Evolutionary conservation across 2,329 filamentous ascomycete genomes (phyloP), one percentile per base, ranked within the genome.

Genomic region (Trichoderma lentiforme): DNA sequence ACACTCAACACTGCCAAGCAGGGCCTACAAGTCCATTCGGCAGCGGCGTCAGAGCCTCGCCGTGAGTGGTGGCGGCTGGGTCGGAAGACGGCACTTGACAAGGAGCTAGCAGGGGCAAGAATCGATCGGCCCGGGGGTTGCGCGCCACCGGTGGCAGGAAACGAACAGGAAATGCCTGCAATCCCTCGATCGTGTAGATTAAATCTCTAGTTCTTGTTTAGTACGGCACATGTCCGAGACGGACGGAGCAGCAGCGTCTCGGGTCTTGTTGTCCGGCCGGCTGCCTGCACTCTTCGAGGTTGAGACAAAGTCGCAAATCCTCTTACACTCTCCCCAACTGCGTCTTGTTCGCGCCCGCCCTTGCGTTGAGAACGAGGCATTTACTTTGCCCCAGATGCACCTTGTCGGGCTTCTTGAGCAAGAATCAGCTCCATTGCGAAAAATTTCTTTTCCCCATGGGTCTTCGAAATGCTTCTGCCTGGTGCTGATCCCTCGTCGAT

Each of bases 381-480:
- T 58, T 57, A 28, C 32, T 57, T 30, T 56, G 47, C 30, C 15
- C 28, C 53, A 24, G 36, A 47, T 51, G 65, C 65, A 61, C 56
- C 65, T 61, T 24, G 39, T 69, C 65, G 56, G 65, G 47, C 53
- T 11, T 43, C 26, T 34, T 51, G n/a, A 32, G 12, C 43, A 6
- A 47, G 56, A 32, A 61, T 32, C 56, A 32, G 30, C 36, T 39
- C 65, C 56, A 58, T 47, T 6, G 5, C 65, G 24, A 43, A 51
- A 68, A 60, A 47, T 43, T 47, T 30, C 11, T 51, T 30, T 32
- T 32, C 14, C 26, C n/a, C 56, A 62, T 53, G 56, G 66, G 66
- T 62, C 66, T 53, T 62, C 39, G 24, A 70, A 70, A 70, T 36
- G 66, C 66, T 71, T 71, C 69, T 71, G 69, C 69, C 69, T 71